Conservation (phyloP, 768 basidiomycete genomes). For the Baorangia bicolor region DNA sequence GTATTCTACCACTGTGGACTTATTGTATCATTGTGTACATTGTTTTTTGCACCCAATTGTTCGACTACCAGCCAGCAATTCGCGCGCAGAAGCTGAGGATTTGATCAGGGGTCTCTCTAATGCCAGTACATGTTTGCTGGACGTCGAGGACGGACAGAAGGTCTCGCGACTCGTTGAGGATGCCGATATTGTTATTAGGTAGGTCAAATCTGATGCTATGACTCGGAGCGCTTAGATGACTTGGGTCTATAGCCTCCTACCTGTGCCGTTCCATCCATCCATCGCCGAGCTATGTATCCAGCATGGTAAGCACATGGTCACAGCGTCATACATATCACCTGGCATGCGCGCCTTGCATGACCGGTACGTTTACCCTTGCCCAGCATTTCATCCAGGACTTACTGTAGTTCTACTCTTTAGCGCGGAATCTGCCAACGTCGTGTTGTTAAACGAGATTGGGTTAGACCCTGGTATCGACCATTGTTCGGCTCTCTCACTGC, state of each 20-base stretch:
- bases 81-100: constrained; percentile 51
- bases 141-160: constrained; percentile 49
- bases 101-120: constrained; percentile 46
- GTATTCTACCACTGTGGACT: constrained; percentile 14
- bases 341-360: constrained; percentile 68
- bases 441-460: constrained; percentile 88
- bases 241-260: constrained; percentile 59
- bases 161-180: constrained; percentile 54
- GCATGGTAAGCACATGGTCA: constrained; percentile 74
- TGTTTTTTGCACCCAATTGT: constrained; percentile 2
- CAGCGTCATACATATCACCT: constrained; percentile 86
- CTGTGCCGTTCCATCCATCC: constrained; percentile 66
- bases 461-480: constrained; percentile 91
- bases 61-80: constrained; percentile 65
- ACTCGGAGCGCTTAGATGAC: background rate
- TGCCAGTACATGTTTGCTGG: constrained; percentile 55
- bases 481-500: constrained; percentile 75
- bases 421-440: constrained; percentile 58
- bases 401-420: constrained; percentile 32
- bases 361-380: constrained; percentile 42
- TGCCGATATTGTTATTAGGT: constrained; percentile 87
- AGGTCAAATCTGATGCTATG: constrained; percentile 12
- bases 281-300: constrained; percentile 75
- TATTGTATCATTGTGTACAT: constrained; percentile 12
- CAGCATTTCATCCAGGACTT: background rate